Conservation (phyloP, 225 moss, liverwort and hornwort genomes). For the Climacium dendroides region DNA sequence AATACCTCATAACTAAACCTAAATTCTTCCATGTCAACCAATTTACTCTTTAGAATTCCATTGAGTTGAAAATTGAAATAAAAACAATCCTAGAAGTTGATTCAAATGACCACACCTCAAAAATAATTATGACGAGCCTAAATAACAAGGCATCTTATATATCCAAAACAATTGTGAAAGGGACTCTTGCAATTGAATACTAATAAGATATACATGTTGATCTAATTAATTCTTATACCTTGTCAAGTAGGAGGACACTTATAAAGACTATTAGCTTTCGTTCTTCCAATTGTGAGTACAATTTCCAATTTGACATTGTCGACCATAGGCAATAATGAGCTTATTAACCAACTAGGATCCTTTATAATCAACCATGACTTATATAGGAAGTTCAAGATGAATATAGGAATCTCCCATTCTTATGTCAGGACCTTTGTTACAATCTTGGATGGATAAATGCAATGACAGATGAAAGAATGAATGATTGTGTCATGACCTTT, state of each 20-base stretch:
- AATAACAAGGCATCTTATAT: neutral
- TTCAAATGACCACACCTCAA: neutral
- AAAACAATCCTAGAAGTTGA: fast-evolving
- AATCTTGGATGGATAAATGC: no score
- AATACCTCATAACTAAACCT: neutral
- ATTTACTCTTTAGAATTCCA: neutral
- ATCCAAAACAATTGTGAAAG: fast-evolving
- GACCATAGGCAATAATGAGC: neutral
- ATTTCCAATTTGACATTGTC: fast-evolving
- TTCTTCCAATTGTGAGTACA: neutral
- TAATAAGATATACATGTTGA: neutral
- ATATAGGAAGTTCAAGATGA: neutral
- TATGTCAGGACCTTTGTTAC: no score
- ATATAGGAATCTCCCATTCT: fast-evolving
- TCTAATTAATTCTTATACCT: neutral
- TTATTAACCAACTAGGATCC: neutral
- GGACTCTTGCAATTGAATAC: neutral
- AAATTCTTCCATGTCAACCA: fast-evolving
- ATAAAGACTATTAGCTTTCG: neutral
- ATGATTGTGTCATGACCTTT: no score
- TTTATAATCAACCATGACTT: neutral
- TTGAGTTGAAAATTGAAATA: neutral
- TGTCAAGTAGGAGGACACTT: fast-evolving
- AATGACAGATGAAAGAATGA: no score
- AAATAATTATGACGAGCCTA: fast-evolving